phyloP scores from a whole-genome alignment of 805 yeast genomes.

The Schwanniomyces vanrijiae region DNA sequence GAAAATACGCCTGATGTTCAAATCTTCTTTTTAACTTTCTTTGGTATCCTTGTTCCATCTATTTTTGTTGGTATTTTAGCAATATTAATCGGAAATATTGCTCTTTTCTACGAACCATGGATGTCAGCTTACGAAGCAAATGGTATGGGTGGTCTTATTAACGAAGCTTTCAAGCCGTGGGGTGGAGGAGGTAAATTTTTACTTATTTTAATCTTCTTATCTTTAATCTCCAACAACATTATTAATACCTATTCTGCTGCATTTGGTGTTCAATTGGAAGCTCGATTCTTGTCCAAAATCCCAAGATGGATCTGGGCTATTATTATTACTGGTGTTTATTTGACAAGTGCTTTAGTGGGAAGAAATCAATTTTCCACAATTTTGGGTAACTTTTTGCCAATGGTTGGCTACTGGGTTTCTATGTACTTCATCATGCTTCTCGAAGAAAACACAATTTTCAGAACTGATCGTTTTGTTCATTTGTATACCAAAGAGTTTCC shows the following conservation, averaged over 20 bases:
- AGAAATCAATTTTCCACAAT: conserved; percentile 69
- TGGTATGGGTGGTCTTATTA: conserved; percentile 78
- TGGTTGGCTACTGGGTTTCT: conserved; percentile 90
- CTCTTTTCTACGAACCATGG: conserved; percentile 60
- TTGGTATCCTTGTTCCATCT: conserved; percentile 70
- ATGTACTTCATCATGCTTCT: conserved; percentile 71
- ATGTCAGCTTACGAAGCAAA: conserved; percentile 48
- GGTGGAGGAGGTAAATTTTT: conserved; percentile 77
- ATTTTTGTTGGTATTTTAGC: conserved; percentile 76
- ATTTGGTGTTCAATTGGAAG: conserved; percentile 69
- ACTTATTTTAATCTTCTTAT: conserved; percentile 65
- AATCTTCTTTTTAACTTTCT: conserved; percentile 60
- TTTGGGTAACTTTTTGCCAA: conserved; percentile 79
- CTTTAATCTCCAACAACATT: conserved; percentile 79
- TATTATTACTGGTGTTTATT: conserved; percentile 58
- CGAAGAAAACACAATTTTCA: conserved; percentile 72
- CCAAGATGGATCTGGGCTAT: conserved; percentile 82
- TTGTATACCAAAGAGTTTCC: conserved; percentile 32
- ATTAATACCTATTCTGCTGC: conserved; percentile 82
- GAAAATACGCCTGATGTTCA: conserved; percentile 59
- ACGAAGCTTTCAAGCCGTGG: conserved; percentile 68
- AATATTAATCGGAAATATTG: conserved; percentile 65
- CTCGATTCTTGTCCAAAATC: conserved; percentile 50
- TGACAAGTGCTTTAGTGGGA: conserved; percentile 76
- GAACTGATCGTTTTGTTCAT: conserved; percentile 44